phyloP scores from a whole-genome alignment of 441 rosid species.

The Pelargonium citronellum region DNA sequence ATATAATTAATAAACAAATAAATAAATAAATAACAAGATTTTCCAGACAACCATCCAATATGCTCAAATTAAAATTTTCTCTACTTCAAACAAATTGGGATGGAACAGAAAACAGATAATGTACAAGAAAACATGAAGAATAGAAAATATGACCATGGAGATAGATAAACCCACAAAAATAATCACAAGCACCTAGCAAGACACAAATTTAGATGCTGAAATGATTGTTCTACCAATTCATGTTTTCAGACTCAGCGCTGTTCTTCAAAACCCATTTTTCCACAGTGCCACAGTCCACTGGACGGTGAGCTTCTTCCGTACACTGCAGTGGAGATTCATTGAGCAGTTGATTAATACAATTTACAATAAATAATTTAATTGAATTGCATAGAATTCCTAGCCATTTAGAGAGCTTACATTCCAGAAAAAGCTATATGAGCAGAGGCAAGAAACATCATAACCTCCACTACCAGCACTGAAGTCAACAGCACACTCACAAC shows the following conservation, averaged over 20 bases:
- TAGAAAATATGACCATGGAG: neutral
- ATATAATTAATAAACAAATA: no score
- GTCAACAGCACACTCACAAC: slow-evolving; percentile 29
- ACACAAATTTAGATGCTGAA: neutral
- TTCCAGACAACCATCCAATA: neutral
- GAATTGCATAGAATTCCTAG: no score
- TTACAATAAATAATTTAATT: no score
- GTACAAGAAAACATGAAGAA: neutral
- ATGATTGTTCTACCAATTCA: slow-evolving; percentile 62
- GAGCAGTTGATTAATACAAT: no score
- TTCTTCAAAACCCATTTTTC: slow-evolving; percentile 89
- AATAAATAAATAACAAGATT: neutral
- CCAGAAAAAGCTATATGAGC: slow-evolving; percentile 55
- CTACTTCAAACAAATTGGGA: neutral
- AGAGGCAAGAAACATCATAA: slow-evolving; percentile 26
- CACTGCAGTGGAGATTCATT: slow-evolving; percentile 47
- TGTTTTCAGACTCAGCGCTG: slow-evolving; percentile 91
- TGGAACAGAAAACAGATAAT: neutral
- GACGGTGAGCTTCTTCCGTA: slow-evolving; percentile 97
- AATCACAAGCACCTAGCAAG: neutral
- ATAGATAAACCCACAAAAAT: neutral
- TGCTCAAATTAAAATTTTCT: neutral
- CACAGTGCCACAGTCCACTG: slow-evolving; percentile 88
- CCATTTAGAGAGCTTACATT: slow-evolving; percentile 43
- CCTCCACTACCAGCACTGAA: slow-evolving; percentile 20